These are phyloP conservation scores for Neocucurbitaria cava DNA, from an alignment of 2,329 filamentous ascomycete genomes.

Conservation along the genomic window DNA sequence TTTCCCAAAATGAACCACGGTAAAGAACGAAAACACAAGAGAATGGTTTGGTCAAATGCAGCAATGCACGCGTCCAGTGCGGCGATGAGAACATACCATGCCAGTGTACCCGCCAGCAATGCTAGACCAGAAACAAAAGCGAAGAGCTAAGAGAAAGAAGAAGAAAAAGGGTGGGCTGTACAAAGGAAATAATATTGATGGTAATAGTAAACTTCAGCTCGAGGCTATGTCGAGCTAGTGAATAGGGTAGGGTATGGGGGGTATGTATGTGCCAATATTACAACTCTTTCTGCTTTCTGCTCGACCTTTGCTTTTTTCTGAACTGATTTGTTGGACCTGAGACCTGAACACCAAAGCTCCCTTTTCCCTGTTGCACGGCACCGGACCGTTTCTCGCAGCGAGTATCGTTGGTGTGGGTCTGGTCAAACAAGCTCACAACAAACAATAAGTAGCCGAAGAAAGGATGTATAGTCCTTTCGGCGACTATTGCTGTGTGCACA, in stretches of 20 bases:
- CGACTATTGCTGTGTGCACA: background rate
- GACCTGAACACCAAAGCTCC: background rate
- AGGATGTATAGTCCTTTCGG: no score
- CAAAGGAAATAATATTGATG: conserved; percentile 42
- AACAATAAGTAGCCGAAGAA: no score
- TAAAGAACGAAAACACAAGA: conserved; percentile 4
- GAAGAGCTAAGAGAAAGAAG: no score
- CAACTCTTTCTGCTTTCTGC: conserved; percentile 13
- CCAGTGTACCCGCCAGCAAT: conserved; percentile 37
- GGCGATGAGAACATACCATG: conserved; percentile 10
- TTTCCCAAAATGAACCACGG: conserved; percentile 1
- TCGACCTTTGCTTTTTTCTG: conserved; percentile 1
- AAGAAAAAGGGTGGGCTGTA: conserved; percentile 22
- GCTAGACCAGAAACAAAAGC: conserved; percentile 34
- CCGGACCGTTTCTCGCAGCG: background rate
- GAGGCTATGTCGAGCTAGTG: conserved; percentile 4
- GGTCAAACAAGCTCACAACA: no score
- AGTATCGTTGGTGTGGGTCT: background rate
- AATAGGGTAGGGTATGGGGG: conserved; percentile 15
- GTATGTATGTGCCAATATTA: conserved; percentile 43
- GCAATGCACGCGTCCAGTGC: conserved; percentile 27
- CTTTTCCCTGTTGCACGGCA: background rate
- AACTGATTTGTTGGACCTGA: background rate
- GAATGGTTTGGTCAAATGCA: conserved; percentile 16
- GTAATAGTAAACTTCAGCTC: conserved; percentile 12